These are phyloP conservation scores for Trapa bicornis DNA, from an alignment of 345 rosid species.

Conservation along the genomic window DNA sequence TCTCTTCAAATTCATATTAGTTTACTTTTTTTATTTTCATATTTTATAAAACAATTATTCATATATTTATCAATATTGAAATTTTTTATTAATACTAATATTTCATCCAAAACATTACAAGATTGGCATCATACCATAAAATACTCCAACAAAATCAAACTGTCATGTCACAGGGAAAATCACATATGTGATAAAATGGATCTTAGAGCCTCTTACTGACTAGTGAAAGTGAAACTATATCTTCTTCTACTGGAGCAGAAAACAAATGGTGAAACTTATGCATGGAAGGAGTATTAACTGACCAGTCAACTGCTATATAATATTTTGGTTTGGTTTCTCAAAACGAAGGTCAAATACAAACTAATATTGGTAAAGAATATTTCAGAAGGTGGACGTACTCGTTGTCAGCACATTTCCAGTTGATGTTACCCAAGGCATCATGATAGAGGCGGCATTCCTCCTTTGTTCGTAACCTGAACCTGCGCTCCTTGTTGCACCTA, in stretches of 20 bases:
- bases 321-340: neutral
- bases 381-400: constrained; percentile 30
- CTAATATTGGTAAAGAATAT: neutral
- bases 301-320: neutral
- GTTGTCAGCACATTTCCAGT: constrained; percentile 81
- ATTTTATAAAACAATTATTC: no score
- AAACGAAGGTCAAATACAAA: neutral
- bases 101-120: no score
- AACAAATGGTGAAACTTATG: neutral
- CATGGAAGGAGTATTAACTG: neutral
- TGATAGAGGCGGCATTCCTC: constrained; percentile 79
- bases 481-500: constrained; percentile 68
- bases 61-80: no score
- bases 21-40: no score
- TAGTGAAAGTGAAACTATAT: neutral
- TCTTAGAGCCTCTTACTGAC: neutral
- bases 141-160: neutral
- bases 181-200: neutral
- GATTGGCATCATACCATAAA: no score
- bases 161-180: neutral
- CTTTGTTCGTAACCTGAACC: constrained; percentile 66
- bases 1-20: no score
- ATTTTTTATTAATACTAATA: no score
- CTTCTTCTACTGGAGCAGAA: neutral
- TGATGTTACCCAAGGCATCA: constrained; percentile 59